A percentile compares a stretch with the other conserved stretches of the same genome.
These are phyloP conservation scores for Epichloe typhina DNA, from an alignment of 2,329 filamentous ascomycete genomes.

Conservation along the genomic window DNA sequence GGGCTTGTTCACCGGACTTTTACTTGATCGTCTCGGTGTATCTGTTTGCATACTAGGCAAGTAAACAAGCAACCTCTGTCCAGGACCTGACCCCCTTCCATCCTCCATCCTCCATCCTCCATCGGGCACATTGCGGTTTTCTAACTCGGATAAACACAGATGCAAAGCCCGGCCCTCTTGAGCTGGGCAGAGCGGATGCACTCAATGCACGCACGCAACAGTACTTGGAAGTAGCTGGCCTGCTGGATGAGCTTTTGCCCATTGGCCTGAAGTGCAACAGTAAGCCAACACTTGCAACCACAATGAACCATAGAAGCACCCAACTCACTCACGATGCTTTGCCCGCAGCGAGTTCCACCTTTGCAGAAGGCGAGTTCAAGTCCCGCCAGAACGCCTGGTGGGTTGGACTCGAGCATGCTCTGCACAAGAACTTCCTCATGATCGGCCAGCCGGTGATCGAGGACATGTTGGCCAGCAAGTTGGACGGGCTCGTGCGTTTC, in stretches of 20 bases:
- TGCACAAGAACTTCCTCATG: slow-evolving; percentile 37
- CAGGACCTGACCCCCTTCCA: not conserved
- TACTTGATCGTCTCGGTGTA: slow-evolving; percentile 28
- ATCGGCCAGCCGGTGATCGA: slow-evolving; percentile 35
- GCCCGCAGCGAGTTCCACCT: slow-evolving; percentile 29
- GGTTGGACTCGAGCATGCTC: slow-evolving; percentile 29
- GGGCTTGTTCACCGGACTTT: slow-evolving; percentile 30
- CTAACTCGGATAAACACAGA: slow-evolving; percentile 14
- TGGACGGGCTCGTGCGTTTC: slow-evolving; percentile 23
- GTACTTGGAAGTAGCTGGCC: slow-evolving; percentile 30
- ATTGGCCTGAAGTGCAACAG: slow-evolving; percentile 36
- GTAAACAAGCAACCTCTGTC: slow-evolving; percentile 9
- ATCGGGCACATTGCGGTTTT: not conserved
- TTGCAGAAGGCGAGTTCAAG: slow-evolving; percentile 31
- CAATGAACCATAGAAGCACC: no score
- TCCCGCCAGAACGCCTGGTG: slow-evolving; percentile 35
- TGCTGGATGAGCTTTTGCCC: slow-evolving; percentile 27
- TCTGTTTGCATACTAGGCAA: slow-evolving; percentile 26
- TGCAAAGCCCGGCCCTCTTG: slow-evolving; percentile 23
- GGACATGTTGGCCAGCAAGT: slow-evolving; percentile 20
- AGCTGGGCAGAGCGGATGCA: slow-evolving; percentile 32
- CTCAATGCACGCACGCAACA: slow-evolving; percentile 36
- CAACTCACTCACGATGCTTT: no score
- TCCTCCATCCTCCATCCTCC: no score
- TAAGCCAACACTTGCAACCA: slow-evolving; percentile 15